Conservation (phyloP, 2,329 filamentous ascomycete genomes). For the Pseudomassariella vexata region DNA sequence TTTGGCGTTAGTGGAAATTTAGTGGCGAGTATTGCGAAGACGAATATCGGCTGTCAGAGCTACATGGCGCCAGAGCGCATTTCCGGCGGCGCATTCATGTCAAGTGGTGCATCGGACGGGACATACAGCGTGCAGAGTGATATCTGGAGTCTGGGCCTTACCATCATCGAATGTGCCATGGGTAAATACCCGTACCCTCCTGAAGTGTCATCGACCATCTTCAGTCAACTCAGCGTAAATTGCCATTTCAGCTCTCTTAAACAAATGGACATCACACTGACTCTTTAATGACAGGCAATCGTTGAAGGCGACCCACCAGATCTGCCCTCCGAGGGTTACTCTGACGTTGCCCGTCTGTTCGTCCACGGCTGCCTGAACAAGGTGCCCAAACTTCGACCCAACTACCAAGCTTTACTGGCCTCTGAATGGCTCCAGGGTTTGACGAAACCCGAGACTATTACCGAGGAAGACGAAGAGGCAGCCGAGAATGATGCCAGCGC, state of each 20-base stretch:
- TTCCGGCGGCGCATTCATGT: slow-evolving; percentile 74
- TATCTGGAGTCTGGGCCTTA: slow-evolving; percentile 92
- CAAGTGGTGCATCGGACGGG: slow-evolving; percentile 66
- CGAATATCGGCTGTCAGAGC: slow-evolving; percentile 97
- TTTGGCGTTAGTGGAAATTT: slow-evolving; percentile 96
- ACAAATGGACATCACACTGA: slow-evolving; percentile 11
- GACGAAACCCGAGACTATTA: slow-evolving; percentile 56
- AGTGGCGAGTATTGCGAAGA: slow-evolving; percentile 95
- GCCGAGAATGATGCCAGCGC: slow-evolving; percentile 28
- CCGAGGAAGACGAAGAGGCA: slow-evolving; percentile 28
- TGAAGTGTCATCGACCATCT: slow-evolving; percentile 96
- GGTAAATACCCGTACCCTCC: slow-evolving; percentile 94
- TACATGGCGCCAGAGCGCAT: slow-evolving; percentile 99
- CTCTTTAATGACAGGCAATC: slow-evolving; percentile 63
- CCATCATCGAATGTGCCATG: slow-evolving; percentile 92
- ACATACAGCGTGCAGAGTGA: slow-evolving; percentile 98
- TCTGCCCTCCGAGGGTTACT: slow-evolving; percentile 74
- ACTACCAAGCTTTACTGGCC: slow-evolving; percentile 81
- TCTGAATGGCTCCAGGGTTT: slow-evolving; percentile 82
- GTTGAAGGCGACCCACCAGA: slow-evolving; percentile 94
- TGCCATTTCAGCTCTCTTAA: slow-evolving; percentile 2
- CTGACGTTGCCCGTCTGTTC: slow-evolving; percentile 76
- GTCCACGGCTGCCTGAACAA: slow-evolving; percentile 89
- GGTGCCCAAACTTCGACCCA: slow-evolving; percentile 85
- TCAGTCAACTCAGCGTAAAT: slow-evolving; percentile 92